Conservation (phyloP, 2,329 filamentous ascomycete species). For the Fusarium keratoplasticum region DNA sequence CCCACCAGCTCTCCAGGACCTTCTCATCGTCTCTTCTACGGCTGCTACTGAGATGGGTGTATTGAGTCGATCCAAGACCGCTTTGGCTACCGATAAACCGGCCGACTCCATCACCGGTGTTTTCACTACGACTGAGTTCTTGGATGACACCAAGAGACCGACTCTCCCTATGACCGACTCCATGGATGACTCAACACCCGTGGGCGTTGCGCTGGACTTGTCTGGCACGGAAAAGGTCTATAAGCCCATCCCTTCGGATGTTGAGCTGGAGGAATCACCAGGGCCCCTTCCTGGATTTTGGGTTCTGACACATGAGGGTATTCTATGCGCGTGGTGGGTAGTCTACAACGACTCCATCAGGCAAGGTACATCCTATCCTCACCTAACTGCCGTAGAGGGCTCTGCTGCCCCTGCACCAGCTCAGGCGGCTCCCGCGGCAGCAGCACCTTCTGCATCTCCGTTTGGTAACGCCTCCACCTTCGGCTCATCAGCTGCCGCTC, state of each 20-base stretch:
- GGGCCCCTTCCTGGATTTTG: constrained; percentile 86
- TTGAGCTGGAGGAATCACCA: constrained; percentile 81
- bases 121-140: constrained; percentile 79
- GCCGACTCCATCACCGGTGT: constrained; percentile 71
- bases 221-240: constrained; percentile 82
- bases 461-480: constrained; percentile 54
- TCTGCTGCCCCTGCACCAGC: constrained; percentile 47
- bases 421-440: constrained; percentile 44
- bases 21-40: constrained; percentile 85
- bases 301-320: constrained; percentile 88
- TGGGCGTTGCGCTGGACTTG: constrained; percentile 87
- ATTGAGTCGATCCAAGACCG: constrained; percentile 77
- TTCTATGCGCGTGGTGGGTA: constrained; percentile 90
- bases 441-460: constrained; percentile 47
- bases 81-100: constrained; percentile 71
- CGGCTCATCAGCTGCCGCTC: constrained; percentile 51
- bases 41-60: constrained; percentile 83
- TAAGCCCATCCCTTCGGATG: constrained; percentile 80
- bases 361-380: constrained; percentile 77
- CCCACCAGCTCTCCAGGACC: constrained; percentile 81
- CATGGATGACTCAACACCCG: constrained; percentile 75
- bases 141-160: constrained; percentile 80
- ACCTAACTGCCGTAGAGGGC: constrained; percentile 66
- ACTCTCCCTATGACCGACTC: constrained; percentile 76
- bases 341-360: constrained; percentile 89